Percentiles rank a stretch among this genome's conserved stretches.
These are phyloP conservation scores for Phytophthora rubi DNA, from an alignment of 352 stramenopile species.

Conservation along the genomic window DNA sequence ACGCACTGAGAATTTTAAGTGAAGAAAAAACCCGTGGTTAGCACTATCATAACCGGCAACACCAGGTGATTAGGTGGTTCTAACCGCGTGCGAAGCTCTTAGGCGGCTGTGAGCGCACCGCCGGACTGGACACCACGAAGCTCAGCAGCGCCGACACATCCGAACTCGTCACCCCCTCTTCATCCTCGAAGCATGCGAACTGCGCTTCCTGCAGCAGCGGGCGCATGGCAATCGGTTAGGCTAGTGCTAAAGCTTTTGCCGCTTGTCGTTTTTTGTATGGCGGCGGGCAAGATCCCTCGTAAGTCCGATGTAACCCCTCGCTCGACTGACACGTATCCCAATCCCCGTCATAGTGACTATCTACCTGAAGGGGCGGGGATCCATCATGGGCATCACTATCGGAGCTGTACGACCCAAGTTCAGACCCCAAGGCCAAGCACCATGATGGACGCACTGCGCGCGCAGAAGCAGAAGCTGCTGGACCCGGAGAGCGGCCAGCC, in stretches of 20 bases:
- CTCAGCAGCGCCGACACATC: constrained; percentile 27
- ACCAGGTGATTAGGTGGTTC: not conserved
- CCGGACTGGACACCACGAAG: constrained; percentile 45
- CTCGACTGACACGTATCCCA: not conserved
- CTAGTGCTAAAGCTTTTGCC: constrained; percentile 1
- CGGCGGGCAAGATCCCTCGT: not conserved
- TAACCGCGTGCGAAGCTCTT: constrained; percentile 67
- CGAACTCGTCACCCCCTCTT: constrained; percentile 34
- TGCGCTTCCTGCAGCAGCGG: constrained; percentile 69
- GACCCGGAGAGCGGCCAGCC: constrained; percentile 62
- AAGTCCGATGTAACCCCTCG: constrained; percentile 14
- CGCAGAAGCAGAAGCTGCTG: constrained; percentile 84
- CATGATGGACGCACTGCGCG: constrained; percentile 72
- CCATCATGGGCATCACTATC: constrained; percentile 4
- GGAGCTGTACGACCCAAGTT: constrained; percentile 2
- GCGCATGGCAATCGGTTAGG: constrained; percentile 23
- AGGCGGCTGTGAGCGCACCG: constrained; percentile 43
- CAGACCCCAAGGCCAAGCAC: not conserved
- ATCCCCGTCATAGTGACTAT: not conserved
- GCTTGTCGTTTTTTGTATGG: constrained; percentile 21
- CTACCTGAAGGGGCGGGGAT: constrained; percentile 2
- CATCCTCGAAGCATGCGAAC: constrained; percentile 79
- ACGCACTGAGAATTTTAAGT: constrained; percentile 44
- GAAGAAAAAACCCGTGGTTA: constrained; percentile 18
- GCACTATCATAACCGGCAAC: constrained; percentile 16